Evolutionary conservation across 441 rosid genomes (phyloP).

Genomic region (Viola pubescens): DNA sequence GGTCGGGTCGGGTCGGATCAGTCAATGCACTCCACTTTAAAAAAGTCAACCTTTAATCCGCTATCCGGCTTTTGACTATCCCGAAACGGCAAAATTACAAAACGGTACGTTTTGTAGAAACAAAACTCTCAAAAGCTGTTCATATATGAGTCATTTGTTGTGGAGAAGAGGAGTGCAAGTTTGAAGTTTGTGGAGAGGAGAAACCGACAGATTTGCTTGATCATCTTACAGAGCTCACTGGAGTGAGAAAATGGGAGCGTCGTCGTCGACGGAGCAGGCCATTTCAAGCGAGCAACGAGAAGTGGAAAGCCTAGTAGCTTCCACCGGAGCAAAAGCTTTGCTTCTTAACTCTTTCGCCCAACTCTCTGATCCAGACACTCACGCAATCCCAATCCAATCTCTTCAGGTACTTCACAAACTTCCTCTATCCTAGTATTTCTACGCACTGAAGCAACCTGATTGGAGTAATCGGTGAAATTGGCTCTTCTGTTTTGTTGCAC

Average conservation of each 20-base stretch:
- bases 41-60: too few relatives aligned
- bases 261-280: constrained; percentile 52
- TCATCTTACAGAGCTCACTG: too few relatives aligned
- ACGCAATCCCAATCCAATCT: constrained; percentile 39
- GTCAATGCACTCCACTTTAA: too few relatives aligned
- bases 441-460: too few relatives aligned
- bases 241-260: constrained; percentile 50
- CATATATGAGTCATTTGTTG: neutral
- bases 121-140: too few relatives aligned
- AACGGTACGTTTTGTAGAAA: too few relatives aligned
- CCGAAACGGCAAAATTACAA: too few relatives aligned
- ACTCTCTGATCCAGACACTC: constrained; percentile 51
- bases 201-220: too few relatives aligned
- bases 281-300: constrained; percentile 40
- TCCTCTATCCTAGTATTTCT: neutral
- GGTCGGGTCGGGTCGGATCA: too few relatives aligned
- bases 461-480: neutral
- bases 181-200: neutral
- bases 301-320: constrained; percentile 67
- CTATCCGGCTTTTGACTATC: too few relatives aligned
- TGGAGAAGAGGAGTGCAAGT: neutral
- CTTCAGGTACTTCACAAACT: constrained; percentile 44
- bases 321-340: constrained; percentile 62
- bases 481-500: neutral
- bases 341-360: constrained; percentile 57